Evolutionary conservation across 768 basidiomycete species (phyloP).

Genomic region (Suillus brevipes): DNA sequence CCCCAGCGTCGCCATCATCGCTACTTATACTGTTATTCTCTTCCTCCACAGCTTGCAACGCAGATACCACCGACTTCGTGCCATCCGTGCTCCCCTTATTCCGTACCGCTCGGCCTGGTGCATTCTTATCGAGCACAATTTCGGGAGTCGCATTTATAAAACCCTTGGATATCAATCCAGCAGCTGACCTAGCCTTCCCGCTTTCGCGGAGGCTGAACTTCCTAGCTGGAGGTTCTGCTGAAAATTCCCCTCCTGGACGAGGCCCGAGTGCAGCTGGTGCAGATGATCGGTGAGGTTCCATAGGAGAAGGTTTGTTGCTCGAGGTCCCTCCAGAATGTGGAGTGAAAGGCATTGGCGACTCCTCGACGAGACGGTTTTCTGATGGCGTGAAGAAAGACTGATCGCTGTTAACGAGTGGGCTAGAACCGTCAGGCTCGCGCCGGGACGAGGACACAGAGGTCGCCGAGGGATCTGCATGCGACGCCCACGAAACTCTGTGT

Average conservation of each 20-base stretch:
- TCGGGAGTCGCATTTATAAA: constrained; percentile 7
- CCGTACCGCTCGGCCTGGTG: constrained; percentile 38
- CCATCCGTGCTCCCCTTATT: constrained; percentile 19
- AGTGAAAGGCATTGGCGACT: constrained; percentile 41
- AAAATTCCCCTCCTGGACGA: constrained; percentile 33
- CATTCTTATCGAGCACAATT: constrained; percentile 42
- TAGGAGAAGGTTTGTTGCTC: constrained; percentile 1
- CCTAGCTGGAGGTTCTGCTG: constrained; percentile 22
- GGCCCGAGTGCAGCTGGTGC: constrained; percentile 56
- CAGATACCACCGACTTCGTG: constrained; percentile 12
- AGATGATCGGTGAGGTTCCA: constrained; percentile 30
- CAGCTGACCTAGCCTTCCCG: constrained; percentile 4
- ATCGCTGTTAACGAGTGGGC: background rate
- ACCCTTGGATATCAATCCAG: constrained; percentile 1
- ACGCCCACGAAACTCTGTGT: constrained; percentile 58
- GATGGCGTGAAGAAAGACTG: constrained; percentile 36
- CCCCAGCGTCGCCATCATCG: constrained; percentile 22
- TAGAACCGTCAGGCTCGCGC: constrained; percentile 16
- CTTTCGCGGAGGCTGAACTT: constrained; percentile 35
- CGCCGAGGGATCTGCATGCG: constrained; percentile 36
- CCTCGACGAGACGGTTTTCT: constrained; percentile 40
- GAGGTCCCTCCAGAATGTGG: constrained; percentile 6
- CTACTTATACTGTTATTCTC: constrained; percentile 12
- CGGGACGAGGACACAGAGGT: constrained; percentile 32
- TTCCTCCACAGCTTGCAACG: constrained; percentile 26